phyloP scores from a whole-genome alignment of 306 rosid species.

The Rubus idaeus region DNA sequence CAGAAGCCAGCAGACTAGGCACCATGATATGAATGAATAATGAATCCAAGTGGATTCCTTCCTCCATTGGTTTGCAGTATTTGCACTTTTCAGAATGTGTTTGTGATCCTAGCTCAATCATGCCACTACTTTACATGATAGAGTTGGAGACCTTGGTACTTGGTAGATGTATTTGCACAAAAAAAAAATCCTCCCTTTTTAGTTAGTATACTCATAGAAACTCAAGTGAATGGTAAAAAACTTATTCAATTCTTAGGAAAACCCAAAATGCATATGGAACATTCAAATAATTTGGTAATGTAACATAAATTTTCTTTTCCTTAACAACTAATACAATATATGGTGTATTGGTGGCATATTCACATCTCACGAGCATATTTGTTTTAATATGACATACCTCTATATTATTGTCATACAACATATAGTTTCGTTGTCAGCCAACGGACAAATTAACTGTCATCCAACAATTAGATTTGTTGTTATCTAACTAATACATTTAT shows the following conservation, averaged over 20 bases:
- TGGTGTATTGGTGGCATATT: not conserved
- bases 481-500: not conserved
- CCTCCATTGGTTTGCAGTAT: not conserved
- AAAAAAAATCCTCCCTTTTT: not conserved
- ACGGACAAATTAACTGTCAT: not conserved
- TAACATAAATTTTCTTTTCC: not conserved
- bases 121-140: not conserved
- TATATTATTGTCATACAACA: not conserved
- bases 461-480: not conserved
- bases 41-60: not conserved
- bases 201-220: not conserved
- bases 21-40: not conserved
- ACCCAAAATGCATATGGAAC: not conserved
- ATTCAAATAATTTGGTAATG: not conserved
- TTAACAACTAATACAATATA: no score
- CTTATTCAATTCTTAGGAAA: not conserved
- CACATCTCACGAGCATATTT: not conserved
- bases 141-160: not conserved
- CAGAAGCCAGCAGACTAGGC: not conserved
- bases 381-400: not conserved
- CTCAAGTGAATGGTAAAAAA: not conserved
- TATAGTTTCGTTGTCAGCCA: not conserved
- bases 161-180: not conserved
- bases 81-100: not conserved
- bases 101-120: constrained; percentile 14